Base-by-base conservation (phyloP, 805 yeast genomes). In the Candida silvicultrix region DNA sequence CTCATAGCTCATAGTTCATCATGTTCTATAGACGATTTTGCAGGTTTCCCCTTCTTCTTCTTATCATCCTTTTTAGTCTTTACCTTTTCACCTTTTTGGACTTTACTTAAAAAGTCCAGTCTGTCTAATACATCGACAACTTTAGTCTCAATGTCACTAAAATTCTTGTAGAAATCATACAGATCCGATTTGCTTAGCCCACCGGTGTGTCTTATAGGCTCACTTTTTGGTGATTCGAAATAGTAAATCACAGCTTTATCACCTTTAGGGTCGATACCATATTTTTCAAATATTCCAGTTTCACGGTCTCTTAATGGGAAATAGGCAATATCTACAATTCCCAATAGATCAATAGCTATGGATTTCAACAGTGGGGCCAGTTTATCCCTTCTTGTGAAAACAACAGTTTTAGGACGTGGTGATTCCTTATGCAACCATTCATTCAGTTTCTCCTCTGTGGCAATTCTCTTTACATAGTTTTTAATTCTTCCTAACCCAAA, bases 261-360 rank as follows among this genome's bases (percentile, higher is more conserved):
- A 11, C 47, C 50, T 7, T 45, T 22, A 6, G 46, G 42, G 18
- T 50, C 56, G 20, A 57, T 47, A 1, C 45, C 51, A 41, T 50
- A 57, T 4, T 38, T 44, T 29, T 48, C 45, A 21, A 47, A 44
- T 6, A 49, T 44, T 2, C 49, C 49, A 7, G 55, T 54, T 10
- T 62, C 58, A 2, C 64, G 63, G 14, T 23, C 28, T 35, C 48
- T 58, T 32, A 61, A 34, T 5, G 63, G 68, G 34, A 67, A 61
- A 59, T 67, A 73, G 1, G 73, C 83, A 54, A 77, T 72, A 38
- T 78, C 76, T 3, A 75, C 58, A 2, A 59, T 50, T 0, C 73
- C 80, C 38, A 83, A 60, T 62, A 79, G 82, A 58, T 87, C 95
- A 45, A 86, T 70, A 2, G 92, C 89, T 49, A 88, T 65, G 1